These are phyloP conservation scores for Corylus avellana DNA, from an alignment of 306 rosid species.

Conservation along the genomic window DNA sequence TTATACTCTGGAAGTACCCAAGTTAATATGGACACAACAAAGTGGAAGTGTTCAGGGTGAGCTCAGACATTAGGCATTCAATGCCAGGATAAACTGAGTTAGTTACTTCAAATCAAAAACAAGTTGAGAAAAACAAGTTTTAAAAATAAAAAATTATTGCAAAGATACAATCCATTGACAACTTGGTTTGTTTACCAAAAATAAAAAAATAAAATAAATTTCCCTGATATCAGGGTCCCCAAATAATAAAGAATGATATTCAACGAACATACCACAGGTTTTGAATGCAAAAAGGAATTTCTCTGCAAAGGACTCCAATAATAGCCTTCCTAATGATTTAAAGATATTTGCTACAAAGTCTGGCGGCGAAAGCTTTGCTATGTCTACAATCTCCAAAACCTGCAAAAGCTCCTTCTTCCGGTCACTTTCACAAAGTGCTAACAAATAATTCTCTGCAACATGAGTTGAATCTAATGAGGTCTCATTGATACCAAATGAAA, in stretches of 20 bases:
- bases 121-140: slow-evolving; percentile 19
- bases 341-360: slow-evolving; percentile 47
- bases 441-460: slow-evolving; percentile 73
- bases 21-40: background rate
- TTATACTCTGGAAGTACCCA: background rate
- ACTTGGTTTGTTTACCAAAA: slow-evolving; percentile 21
- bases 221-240: slow-evolving; percentile 4
- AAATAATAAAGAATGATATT: background rate
- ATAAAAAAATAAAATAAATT: slow-evolving; percentile 13
- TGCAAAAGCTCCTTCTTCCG: slow-evolving; percentile 60
- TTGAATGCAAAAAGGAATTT: slow-evolving; percentile 61
- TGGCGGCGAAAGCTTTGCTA: slow-evolving; percentile 50
- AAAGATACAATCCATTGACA: slow-evolving; percentile 18
- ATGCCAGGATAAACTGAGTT: background rate
- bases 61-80: background rate
- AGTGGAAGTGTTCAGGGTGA: background rate
- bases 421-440: slow-evolving; percentile 81
- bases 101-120: slow-evolving; percentile 18
- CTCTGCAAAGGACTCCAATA: slow-evolving; percentile 59
- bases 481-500: slow-evolving; percentile 26
- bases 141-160: background rate
- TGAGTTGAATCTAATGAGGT: slow-evolving; percentile 25
- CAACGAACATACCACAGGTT: slow-evolving; percentile 52
- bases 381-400: slow-evolving; percentile 57
- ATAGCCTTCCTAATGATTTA: slow-evolving; percentile 68